Conservation (phyloP, 2,329 filamentous ascomycete species). For the Arthroderma uncinatum region DNA sequence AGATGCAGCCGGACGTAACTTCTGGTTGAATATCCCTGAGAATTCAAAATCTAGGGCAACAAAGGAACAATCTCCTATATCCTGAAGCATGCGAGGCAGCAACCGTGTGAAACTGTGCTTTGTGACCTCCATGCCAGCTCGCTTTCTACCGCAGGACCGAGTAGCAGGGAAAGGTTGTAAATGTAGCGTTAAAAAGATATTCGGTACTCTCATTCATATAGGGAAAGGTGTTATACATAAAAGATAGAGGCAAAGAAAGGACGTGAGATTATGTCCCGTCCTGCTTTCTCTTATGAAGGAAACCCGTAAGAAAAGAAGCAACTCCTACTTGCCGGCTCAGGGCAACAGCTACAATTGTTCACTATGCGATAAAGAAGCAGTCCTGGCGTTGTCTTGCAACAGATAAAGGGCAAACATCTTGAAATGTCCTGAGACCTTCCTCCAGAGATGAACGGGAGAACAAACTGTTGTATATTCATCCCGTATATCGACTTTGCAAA, state of each 20-base stretch:
- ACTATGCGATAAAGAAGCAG: neutral
- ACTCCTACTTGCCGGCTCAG: too few species aligned
- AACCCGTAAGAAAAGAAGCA: too few species aligned
- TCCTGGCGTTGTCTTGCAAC: neutral
- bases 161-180: neutral
- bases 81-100: constrained; percentile 46
- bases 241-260: neutral
- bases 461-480: neutral
- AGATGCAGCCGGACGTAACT: constrained; percentile 19
- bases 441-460: neutral
- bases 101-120: constrained; percentile 38
- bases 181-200: neutral
- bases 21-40: constrained; percentile 47
- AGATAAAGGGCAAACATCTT: neutral
- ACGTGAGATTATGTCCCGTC: neutral
- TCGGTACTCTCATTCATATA: neutral
- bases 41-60: constrained; percentile 57
- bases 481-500: neutral
- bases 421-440: neutral
- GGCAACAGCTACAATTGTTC: neutral
- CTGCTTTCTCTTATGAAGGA: neutral
- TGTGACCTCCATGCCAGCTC: constrained; percentile 45
- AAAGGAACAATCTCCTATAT: constrained; percentile 49
- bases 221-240: neutral
- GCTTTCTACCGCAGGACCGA: neutral